These are phyloP conservation scores for Catunica adiposa DNA, from an alignment of 2,329 filamentous ascomycete genomes.

Conservation along the genomic window DNA sequence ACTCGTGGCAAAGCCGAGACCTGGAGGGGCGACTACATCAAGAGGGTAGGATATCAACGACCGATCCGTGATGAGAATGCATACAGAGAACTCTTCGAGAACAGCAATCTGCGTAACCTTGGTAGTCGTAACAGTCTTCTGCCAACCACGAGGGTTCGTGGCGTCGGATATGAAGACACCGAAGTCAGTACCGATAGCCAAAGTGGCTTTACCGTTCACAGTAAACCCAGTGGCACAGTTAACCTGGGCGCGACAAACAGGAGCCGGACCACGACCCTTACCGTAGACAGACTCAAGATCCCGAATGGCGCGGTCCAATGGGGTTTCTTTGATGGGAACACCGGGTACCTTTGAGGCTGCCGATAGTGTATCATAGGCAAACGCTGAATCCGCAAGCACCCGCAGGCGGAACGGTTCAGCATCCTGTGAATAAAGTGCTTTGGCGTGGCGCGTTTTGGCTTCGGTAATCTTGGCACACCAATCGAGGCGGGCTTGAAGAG, in stretches of 20 bases:
- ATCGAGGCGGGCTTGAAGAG: constrained; percentile 56
- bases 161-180: constrained; percentile 84
- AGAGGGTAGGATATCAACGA: constrained; percentile 85
- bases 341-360: constrained; percentile 42
- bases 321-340: constrained; percentile 76
- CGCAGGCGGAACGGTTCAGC: constrained; percentile 87
- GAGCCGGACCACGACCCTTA: constrained; percentile 49
- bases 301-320: constrained; percentile 74
- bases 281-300: constrained; percentile 73
- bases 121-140: constrained; percentile 56
- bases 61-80: constrained; percentile 81
- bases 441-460: constrained; percentile 85
- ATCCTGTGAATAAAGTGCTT: constrained; percentile 76
- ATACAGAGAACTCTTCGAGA: constrained; percentile 87
- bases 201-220: constrained; percentile 67
- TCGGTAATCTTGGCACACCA: constrained; percentile 92
- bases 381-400: constrained; percentile 83
- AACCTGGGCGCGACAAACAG: constrained; percentile 70
- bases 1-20: constrained; percentile 37
- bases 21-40: constrained; percentile 56
- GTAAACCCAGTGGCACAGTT: constrained; percentile 89
- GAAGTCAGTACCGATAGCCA: constrained; percentile 88
- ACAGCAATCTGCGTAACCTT: constrained; percentile 87
- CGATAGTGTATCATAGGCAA: constrained; percentile 55
- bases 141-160: constrained; percentile 81